Percentiles rank a stretch among this genome's conserved stretches.
Evolutionary conservation across 2,329 filamentous ascomycete species (phyloP).

Genomic region (Xylaria sp.): DNA sequence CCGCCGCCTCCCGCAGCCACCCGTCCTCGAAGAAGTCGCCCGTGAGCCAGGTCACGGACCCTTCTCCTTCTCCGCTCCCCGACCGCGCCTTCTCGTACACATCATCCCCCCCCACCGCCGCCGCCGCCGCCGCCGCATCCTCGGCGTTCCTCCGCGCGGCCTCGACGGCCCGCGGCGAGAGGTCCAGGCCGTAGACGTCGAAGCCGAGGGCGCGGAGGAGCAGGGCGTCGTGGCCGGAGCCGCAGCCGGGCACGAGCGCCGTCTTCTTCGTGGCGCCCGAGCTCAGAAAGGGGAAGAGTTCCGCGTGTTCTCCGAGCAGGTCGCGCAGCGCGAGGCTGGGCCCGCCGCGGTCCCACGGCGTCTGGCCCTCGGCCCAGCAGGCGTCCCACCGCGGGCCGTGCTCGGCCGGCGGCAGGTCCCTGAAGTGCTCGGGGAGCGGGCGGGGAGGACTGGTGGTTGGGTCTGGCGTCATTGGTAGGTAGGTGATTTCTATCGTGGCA

Average conservation of each 20-base stretch:
- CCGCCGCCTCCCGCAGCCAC: conserved; percentile 51
- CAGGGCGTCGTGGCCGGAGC: conserved; percentile 78
- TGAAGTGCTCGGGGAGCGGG: conserved; percentile 39
- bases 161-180: conserved; percentile 52
- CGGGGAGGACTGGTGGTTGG: conserved; percentile 3
- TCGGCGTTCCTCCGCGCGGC: conserved; percentile 50
- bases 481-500: no score
- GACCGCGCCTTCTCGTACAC: conserved; percentile 44
- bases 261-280: conserved; percentile 47
- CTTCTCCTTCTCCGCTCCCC: no score
- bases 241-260: conserved; percentile 81
- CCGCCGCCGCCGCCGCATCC: conserved; percentile 42
- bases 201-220: conserved; percentile 76
- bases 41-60: conserved; percentile 55
- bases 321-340: conserved; percentile 59
- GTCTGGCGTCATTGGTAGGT: background rate
- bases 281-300: conserved; percentile 42
- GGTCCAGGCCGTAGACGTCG: conserved; percentile 76
- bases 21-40: conserved; percentile 70
- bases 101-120: conserved; percentile 48
- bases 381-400: conserved; percentile 50
- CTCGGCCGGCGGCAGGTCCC: conserved; percentile 35
- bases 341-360: conserved; percentile 60
- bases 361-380: conserved; percentile 49
- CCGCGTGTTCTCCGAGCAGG: conserved; percentile 48